A percentile compares a stretch with the other conserved stretches of the same genome.
Conservation (phyloP, 2,329 filamentous ascomycete species). For the Fusarium albosuccineum region DNA sequence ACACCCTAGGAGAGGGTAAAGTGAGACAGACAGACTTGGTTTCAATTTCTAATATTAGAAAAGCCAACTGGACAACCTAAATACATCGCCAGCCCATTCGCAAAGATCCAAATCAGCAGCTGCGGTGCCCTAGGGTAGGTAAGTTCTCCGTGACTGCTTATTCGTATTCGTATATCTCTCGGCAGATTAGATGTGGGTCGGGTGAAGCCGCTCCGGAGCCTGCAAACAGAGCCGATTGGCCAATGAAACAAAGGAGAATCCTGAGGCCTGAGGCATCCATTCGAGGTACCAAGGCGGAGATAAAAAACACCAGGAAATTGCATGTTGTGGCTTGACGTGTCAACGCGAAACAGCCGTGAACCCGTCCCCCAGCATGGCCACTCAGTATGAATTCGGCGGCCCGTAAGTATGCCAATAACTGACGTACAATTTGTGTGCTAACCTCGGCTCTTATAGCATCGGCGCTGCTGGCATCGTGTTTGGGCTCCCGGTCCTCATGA, state of each 20-base stretch:
- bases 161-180: slow-evolving; percentile 21
- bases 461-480: slow-evolving; percentile 82
- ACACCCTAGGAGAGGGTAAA: too few species aligned
- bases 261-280: background rate
- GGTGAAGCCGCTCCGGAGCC: slow-evolving; percentile 30
- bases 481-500: slow-evolving; percentile 80
- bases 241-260: background rate
- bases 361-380: slow-evolving; percentile 24
- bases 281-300: too few species aligned
- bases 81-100: too few species aligned
- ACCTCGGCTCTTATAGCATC: slow-evolving; percentile 60
- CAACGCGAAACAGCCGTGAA: background rate
- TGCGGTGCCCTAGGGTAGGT: too few species aligned
- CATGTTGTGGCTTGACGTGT: too few species aligned
- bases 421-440: background rate
- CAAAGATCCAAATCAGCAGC: too few species aligned
- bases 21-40: too few species aligned
- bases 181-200: slow-evolving; percentile 30
- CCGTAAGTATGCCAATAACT: slow-evolving; percentile 43
- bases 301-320: too few species aligned
- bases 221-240: slow-evolving; percentile 37
- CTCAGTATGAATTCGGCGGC: slow-evolving; percentile 51
- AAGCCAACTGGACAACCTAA: too few species aligned
- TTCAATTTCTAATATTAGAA: too few species aligned
- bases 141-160: too few species aligned